Evolutionary conservation across 805 yeast genomes (phyloP).

Genomic region (Yamadazyma sp.): DNA sequence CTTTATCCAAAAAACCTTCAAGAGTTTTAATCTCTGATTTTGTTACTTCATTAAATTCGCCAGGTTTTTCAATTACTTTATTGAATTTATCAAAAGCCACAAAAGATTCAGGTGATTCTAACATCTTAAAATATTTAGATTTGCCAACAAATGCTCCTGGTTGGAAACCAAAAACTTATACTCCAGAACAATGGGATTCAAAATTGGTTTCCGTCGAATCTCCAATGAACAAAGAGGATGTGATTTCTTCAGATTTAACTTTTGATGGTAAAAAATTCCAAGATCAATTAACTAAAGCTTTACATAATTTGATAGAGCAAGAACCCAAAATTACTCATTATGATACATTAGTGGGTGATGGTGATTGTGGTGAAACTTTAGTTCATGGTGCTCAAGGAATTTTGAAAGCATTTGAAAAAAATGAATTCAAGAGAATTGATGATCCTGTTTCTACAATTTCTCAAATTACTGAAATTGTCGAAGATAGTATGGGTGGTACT

Average conservation of each 20-base stretch:
- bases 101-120: slow-evolving; percentile 26
- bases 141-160: slow-evolving; percentile 76
- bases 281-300: slow-evolving; percentile 45
- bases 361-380: slow-evolving; percentile 94
- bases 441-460: slow-evolving; percentile 60
- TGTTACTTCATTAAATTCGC: slow-evolving; percentile 88
- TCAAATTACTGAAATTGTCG: slow-evolving; percentile 80
- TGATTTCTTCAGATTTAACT: slow-evolving; percentile 24
- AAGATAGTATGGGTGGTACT: slow-evolving; percentile 95
- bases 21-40: slow-evolving; percentile 73
- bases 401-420: slow-evolving; percentile 45
- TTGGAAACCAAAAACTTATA: slow-evolving; percentile 56
- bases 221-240: slow-evolving; percentile 23
- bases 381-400: slow-evolving; percentile 79
- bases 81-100: slow-evolving; percentile 56
- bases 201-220: slow-evolving; percentile 28
- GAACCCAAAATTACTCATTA: slow-evolving; percentile 84
- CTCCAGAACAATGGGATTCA: slow-evolving; percentile 27
- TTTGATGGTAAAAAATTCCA: slow-evolving; percentile 46
- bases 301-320: slow-evolving; percentile 25
- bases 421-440: slow-evolving; percentile 21
- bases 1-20: slow-evolving; percentile 56
- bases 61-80: slow-evolving; percentile 85
- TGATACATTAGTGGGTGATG: slow-evolving; percentile 92
- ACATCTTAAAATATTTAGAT: slow-evolving; percentile 56